phyloP scores from a whole-genome alignment of 768 basidiomycete species.

The Mycena alexandri region DNA sequence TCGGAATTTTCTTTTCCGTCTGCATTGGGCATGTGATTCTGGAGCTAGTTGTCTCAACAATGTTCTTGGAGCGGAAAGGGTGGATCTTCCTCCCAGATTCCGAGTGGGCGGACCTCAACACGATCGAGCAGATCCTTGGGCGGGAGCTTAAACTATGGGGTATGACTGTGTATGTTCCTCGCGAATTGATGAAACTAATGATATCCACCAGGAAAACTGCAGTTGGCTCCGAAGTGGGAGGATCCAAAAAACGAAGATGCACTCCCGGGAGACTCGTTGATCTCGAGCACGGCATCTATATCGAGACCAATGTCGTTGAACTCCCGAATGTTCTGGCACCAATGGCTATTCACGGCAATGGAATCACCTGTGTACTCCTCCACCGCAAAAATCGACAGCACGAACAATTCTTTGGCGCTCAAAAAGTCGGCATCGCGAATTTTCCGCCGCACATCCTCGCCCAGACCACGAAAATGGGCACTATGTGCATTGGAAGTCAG shows the following conservation, averaged over 20 bases:
- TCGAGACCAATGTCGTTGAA: conserved; percentile 5
- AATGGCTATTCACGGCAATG: conserved; percentile 16
- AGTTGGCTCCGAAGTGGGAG: conserved; percentile 9
- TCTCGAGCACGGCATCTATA: conserved; percentile 9
- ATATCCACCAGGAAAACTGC: background rate
- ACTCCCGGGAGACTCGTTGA: conserved; percentile 5
- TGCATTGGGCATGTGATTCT: background rate
- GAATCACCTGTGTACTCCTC: conserved; percentile 13
- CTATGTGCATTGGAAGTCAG: conserved; percentile 10
- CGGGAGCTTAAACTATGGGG: background rate
- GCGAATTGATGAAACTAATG: background rate
- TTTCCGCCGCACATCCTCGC: conserved; percentile 22
- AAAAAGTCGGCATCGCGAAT: conserved; percentile 26
- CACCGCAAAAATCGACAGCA: conserved; percentile 1
- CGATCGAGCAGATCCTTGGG: background rate
- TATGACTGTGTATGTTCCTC: background rate
- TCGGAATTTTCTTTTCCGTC: background rate
- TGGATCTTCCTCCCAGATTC: conserved; percentile 8
- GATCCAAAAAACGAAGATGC: background rate
- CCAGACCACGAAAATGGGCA: conserved; percentile 18
- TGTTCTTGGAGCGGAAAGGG: background rate
- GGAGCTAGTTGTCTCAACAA: background rate
- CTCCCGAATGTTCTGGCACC: conserved; percentile 2
- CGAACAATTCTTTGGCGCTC: conserved; percentile 13
- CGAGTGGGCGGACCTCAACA: conserved; percentile 7